Evolutionary conservation across 352 stramenopile species (phyloP), one percentile per base, ranked within the genome.

Genomic region (Globisporangium abappressorium): DNA sequence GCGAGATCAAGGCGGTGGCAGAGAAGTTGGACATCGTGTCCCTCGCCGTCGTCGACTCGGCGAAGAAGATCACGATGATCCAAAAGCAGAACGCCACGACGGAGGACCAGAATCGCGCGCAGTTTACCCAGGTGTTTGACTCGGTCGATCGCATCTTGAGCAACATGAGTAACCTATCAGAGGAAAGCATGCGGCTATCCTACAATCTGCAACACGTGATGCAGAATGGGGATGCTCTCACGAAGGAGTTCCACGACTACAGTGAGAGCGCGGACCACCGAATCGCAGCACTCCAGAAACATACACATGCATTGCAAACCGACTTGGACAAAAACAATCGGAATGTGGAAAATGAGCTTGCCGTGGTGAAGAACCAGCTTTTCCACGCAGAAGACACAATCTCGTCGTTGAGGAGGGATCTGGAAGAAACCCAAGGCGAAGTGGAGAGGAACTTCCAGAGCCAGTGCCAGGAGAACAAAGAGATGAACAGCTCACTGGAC

Each of bases 371-470:
- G 66, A 91, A 89, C 65, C 83, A 93, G 41, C 72, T 93, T 2
- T 93, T 91, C 70, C 80, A 89, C 64, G 77, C 90, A 8, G 85
- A 93, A 70, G 85, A 93, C 54, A 73, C 79, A 1, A 86, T 80
- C 7, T 90, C 85, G 1, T 77, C 71, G 2, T 64, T 92, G 49
- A 80, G 79, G 18, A 73, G 82, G 7, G 82, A 89, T 24, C 76
- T 92, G 12, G 82, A 92, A 57, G 74, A 78, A 15, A 90, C 82
- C 0, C 80, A 89, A 33, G 68, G 72, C 20, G 81, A 91, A 7
- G 73, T 87, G 18, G 78, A 91, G 24, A 68, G 72, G 24, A 91
- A 89, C 54, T 76, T 87, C 28, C 77, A 74, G 6, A 80, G 65
- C 7, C 83, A 92, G 51, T 75, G 79, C 33, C 66, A 84, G 56